Evolutionary conservation across 148 eudicot genomes (phyloP).

Genomic region (Talinum fruticosum): DNA sequence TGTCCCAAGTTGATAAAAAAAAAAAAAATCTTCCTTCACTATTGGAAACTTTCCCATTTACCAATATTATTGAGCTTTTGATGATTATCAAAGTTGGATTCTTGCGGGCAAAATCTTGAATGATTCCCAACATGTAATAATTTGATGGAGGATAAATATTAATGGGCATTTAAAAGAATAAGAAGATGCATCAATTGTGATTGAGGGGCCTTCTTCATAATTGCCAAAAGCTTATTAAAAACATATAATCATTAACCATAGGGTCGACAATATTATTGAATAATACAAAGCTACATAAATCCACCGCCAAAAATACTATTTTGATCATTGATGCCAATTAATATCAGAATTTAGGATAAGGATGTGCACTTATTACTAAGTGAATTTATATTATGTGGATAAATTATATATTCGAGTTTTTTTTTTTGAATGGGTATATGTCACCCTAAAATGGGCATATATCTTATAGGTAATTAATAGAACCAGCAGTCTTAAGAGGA

Average conservation of each 20-base stretch:
- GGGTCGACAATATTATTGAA: conserved; percentile 17
- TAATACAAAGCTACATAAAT: not conserved
- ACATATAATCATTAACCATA: not conserved
- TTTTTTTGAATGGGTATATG: no score
- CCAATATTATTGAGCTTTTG: not conserved
- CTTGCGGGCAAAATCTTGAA: not conserved
- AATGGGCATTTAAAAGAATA: not conserved
- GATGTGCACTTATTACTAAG: not conserved
- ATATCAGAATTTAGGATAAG: not conserved
- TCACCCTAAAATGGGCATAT: no score
- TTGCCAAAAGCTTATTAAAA: conserved; percentile 2
- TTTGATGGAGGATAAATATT: not conserved
- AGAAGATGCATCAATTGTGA: conserved; percentile 2
- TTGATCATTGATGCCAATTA: not conserved
- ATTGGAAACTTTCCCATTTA: not conserved
- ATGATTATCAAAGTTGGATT: not conserved
- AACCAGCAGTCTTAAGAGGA: no score
- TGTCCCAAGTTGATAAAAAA: not conserved
- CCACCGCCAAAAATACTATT: not conserved
- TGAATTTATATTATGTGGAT: no score
- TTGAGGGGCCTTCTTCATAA: conserved; percentile 1
- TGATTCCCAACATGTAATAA: conserved; percentile 5
- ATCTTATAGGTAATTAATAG: no score
- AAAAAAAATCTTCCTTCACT: not conserved
- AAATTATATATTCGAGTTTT: no score